Conservation (phyloP, 371 early-diverging fungal genomes). For the Syncephalastrum sp. region DNA sequence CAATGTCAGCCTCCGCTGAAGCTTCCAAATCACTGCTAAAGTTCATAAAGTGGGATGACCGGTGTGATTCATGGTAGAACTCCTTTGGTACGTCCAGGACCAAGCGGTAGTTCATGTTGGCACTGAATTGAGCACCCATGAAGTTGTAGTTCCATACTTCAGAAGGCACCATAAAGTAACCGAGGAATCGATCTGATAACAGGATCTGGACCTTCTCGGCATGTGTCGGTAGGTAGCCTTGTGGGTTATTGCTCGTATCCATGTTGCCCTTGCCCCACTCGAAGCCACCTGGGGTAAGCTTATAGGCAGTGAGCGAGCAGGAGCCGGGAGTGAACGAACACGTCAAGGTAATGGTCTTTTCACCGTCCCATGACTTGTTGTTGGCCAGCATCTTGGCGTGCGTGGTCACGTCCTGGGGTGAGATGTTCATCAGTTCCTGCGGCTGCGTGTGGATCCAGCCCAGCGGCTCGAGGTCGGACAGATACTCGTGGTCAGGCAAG, state of each 20-base stretch:
- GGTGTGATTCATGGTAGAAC: conserved; percentile 96
- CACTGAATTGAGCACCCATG: conserved; percentile 89
- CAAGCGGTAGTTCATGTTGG: conserved; percentile 89
- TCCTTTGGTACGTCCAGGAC: conserved; percentile 92
- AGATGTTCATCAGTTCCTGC: conserved; percentile 87
- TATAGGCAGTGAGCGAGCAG: conserved; percentile 94
- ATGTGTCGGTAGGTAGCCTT: conserved; percentile 85
- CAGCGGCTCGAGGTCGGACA: conserved; percentile 91
- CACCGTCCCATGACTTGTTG: conserved; percentile 93
- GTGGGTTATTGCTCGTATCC: conserved; percentile 77
- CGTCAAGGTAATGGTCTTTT: conserved; percentile 86
- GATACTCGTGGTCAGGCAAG: conserved; percentile 88
- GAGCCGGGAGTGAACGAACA: conserved; percentile 98
- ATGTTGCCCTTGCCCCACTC: conserved; percentile 93
- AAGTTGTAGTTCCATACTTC: conserved; percentile 94
- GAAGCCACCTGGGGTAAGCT: conserved; percentile 91
- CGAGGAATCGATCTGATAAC: conserved; percentile 91
- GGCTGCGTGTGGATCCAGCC: conserved; percentile 99
- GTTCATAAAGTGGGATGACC: conserved; percentile 94
- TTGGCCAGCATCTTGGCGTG: conserved; percentile 89
- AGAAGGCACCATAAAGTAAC: conserved; percentile 97
- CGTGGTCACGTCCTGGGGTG: conserved; percentile 89
- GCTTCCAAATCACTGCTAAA: conserved; percentile 85
- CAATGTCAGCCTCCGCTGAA: conserved; percentile 65
- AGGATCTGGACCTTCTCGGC: conserved; percentile 96